Evolutionary conservation across 805 yeast species (phyloP).

Genomic region (Zygosaccharomyces bisporus): DNA sequence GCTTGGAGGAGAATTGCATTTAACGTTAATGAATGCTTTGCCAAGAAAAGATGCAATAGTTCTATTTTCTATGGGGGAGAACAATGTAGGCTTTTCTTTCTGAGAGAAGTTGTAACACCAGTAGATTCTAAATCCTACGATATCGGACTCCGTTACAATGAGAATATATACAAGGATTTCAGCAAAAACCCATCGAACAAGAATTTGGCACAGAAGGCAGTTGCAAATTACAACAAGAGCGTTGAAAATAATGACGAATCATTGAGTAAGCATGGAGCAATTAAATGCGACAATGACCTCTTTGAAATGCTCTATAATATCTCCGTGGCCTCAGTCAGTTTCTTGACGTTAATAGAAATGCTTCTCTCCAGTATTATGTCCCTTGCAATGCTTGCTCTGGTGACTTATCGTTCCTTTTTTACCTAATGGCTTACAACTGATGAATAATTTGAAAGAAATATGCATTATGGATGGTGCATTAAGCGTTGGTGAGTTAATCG

Average conservation of each 20-base stretch:
- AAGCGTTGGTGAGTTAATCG: background rate
- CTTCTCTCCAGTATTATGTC: background rate
- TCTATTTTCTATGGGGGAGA: background rate
- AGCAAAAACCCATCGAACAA: background rate
- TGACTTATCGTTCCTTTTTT: background rate
- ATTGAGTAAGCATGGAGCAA: background rate
- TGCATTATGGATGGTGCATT: too few species aligned
- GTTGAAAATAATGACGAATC: background rate
- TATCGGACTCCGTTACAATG: background rate
- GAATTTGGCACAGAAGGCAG: background rate
- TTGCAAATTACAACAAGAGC: slow-evolving; percentile 1
- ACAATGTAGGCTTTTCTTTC: background rate
- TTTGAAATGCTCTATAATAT: background rate
- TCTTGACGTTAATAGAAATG: background rate
- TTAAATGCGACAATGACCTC: background rate
- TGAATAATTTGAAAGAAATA: background rate
- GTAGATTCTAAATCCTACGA: background rate
- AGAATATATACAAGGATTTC: background rate
- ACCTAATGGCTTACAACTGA: background rate
- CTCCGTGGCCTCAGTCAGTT: background rate
- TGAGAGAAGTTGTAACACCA: background rate
- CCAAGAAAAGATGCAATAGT: background rate
- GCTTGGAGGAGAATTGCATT: background rate
- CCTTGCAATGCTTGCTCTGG: background rate
- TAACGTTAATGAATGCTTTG: background rate